Conservation (phyloP, 1,284 basidiomycete genomes). For the Amylostereum chailletii region DNA sequence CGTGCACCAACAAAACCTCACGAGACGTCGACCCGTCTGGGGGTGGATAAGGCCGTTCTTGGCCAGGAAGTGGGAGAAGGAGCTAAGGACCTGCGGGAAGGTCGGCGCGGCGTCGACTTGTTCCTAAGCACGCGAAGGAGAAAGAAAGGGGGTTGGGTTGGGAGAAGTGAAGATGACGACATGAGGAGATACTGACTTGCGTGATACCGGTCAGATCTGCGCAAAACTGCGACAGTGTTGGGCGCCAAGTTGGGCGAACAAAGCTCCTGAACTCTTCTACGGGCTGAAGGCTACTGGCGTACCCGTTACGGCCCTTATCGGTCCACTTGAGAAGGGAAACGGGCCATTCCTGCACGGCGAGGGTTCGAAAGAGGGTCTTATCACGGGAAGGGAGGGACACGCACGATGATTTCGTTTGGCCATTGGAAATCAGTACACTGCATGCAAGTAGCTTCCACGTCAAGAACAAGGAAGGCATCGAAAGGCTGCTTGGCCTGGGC, state of each 20-base stretch:
- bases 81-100: constrained; percentile 63
- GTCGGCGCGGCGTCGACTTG: constrained; percentile 75
- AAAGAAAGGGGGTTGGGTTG: background rate
- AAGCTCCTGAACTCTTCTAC: constrained; percentile 82
- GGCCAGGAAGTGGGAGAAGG: constrained; percentile 63
- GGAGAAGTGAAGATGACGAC: background rate
- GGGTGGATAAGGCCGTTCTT: constrained; percentile 57
- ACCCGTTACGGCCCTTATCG: constrained; percentile 44
- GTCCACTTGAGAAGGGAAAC: constrained; percentile 84
- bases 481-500: constrained; percentile 35
- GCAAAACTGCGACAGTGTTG: constrained; percentile 78
- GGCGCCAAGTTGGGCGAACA: constrained; percentile 83
- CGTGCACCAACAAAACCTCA: constrained; percentile 68
- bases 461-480: constrained; percentile 69
- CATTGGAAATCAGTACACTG: constrained; percentile 31
- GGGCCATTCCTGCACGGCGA: constrained; percentile 64
- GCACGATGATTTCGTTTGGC: constrained; percentile 86
- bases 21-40: constrained; percentile 42
- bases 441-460: constrained; percentile 89
- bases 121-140: constrained; percentile 34
- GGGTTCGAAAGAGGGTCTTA: constrained; percentile 12
- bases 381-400: constrained; percentile 20
- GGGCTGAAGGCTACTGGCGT: constrained; percentile 51
- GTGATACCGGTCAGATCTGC: constrained; percentile 84
- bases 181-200: constrained; percentile 49